phyloP scores from a whole-genome alignment of 1,139 yeast species.

The Pichia sp. region DNA sequence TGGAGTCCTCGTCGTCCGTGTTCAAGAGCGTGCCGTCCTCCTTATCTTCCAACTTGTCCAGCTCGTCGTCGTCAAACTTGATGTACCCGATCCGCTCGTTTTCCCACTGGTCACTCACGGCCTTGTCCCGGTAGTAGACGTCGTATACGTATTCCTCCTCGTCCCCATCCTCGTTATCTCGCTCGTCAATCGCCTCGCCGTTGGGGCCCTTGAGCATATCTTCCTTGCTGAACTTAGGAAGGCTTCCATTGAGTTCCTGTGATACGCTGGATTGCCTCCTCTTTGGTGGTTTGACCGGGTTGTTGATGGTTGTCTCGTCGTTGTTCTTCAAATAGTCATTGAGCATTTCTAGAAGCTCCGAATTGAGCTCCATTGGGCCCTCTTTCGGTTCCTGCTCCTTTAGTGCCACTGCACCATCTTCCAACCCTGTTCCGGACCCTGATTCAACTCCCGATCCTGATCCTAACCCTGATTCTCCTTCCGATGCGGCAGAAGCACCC shows the following conservation, averaged over 20 bases:
- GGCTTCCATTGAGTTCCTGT: slow-evolving; percentile 12
- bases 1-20: slow-evolving; percentile 67
- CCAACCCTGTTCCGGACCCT: background rate
- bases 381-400: background rate
- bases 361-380: slow-evolving; percentile 26
- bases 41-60: slow-evolving; percentile 45
- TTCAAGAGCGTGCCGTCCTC: slow-evolving; percentile 44
- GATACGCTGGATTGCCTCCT: slow-evolving; percentile 24
- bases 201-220: slow-evolving; percentile 4
- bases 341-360: slow-evolving; percentile 67
- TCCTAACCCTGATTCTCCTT: background rate
- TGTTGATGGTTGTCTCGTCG: slow-evolving; percentile 22
- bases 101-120: slow-evolving; percentile 45
- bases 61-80: slow-evolving; percentile 63
- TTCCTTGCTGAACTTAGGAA: slow-evolving; percentile 14
- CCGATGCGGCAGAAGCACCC: background rate
- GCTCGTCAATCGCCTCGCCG: slow-evolving; percentile 5
- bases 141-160: slow-evolving; percentile 84
- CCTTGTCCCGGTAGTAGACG: slow-evolving; percentile 63
- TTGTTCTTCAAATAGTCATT: slow-evolving; percentile 45
- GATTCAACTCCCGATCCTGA: background rate
- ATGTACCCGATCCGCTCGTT: slow-evolving; percentile 59
- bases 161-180: slow-evolving; percentile 20
- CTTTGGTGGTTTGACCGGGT: slow-evolving; percentile 23
- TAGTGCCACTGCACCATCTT: background rate